A percentile compares a stretch with the other conserved stretches of the same genome.
Evolutionary conservation across 768 basidiomycete genomes (phyloP).

Genomic region (Omphalotus guepiniiformis): DNA sequence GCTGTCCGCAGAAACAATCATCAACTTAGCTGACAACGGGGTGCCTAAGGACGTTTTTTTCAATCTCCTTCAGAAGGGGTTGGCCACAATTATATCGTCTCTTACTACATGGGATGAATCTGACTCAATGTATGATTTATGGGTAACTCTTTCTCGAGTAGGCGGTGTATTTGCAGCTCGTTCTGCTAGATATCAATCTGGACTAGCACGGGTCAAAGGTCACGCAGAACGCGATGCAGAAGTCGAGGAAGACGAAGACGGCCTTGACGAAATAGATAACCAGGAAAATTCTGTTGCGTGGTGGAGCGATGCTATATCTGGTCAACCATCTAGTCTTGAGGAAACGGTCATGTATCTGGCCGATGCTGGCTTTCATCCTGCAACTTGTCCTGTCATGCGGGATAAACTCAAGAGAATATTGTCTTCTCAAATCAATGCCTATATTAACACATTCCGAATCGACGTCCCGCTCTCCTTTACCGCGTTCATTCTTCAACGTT

Average conservation of each 20-base stretch:
- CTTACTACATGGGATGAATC: slow-evolving; percentile 43
- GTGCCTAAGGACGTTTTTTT: slow-evolving; percentile 42
- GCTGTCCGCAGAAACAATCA: slow-evolving; percentile 54
- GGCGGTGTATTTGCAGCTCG: slow-evolving; percentile 40
- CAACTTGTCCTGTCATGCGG: slow-evolving; percentile 41
- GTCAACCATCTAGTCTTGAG: slow-evolving; percentile 56
- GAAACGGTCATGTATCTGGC: slow-evolving; percentile 58
- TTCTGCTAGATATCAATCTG: slow-evolving; percentile 26
- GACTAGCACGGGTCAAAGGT: slow-evolving; percentile 40
- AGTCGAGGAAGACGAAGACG: slow-evolving; percentile 39
- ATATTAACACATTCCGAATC: slow-evolving; percentile 41
- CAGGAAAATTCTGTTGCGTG: slow-evolving; percentile 52
- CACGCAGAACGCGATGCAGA: slow-evolving; percentile 34
- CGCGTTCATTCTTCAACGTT: slow-evolving; percentile 62
- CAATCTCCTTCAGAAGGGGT: slow-evolving; percentile 30
- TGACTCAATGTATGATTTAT: slow-evolving; percentile 37
- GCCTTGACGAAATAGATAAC: slow-evolving; percentile 20
- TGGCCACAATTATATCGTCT: slow-evolving; percentile 31
- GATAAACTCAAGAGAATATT: slow-evolving; percentile 52
- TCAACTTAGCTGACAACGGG: slow-evolving; percentile 63
- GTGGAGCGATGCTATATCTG: slow-evolving; percentile 67
- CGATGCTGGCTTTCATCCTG: slow-evolving; percentile 56
- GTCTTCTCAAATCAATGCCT: slow-evolving; percentile 36
- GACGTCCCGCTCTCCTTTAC: slow-evolving; percentile 53
- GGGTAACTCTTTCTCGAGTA: slow-evolving; percentile 33